These are phyloP conservation scores for Populus hybrid DNA, from an alignment of 441 rosid genomes.

Conservation along the genomic window DNA sequence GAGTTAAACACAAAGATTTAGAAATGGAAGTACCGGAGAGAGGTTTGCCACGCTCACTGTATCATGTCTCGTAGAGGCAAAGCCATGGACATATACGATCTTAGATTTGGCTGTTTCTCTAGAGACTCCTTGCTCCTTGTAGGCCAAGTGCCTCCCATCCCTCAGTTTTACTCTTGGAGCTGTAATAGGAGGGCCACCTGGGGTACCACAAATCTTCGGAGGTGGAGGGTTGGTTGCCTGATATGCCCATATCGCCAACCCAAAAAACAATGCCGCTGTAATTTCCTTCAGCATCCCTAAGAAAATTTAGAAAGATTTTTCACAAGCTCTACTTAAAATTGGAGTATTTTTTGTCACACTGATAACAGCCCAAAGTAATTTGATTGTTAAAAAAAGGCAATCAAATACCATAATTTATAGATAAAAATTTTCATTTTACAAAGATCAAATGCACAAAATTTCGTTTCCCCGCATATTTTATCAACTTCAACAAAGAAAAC, in stretches of 20 bases:
- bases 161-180: conserved; percentile 57
- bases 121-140: conserved; percentile 49
- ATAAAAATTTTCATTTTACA: neutral
- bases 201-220: conserved; percentile 42
- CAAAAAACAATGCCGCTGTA: conserved; percentile 30
- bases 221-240: conserved; percentile 50
- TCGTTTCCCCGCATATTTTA: too few species aligned
- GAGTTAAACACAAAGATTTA: neutral
- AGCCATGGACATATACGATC: conserved; percentile 55
- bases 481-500: neutral
- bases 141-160: conserved; percentile 71
- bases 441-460: neutral
- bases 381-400: neutral
- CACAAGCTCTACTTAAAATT: too few species aligned
- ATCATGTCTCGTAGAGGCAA: conserved; percentile 39
- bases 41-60: conserved; percentile 24
- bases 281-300: conserved; percentile 30
- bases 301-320: too few species aligned
- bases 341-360: neutral
- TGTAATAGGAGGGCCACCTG: conserved; percentile 45
- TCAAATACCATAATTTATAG: neutral
- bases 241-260: conserved; percentile 49
- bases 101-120: conserved; percentile 46
- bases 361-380: neutral
- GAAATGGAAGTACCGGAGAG: conserved; percentile 32